These are phyloP conservation scores for Paradendryphiella salina DNA, from an alignment of 2,329 filamentous ascomycete species.

Conservation along the genomic window DNA sequence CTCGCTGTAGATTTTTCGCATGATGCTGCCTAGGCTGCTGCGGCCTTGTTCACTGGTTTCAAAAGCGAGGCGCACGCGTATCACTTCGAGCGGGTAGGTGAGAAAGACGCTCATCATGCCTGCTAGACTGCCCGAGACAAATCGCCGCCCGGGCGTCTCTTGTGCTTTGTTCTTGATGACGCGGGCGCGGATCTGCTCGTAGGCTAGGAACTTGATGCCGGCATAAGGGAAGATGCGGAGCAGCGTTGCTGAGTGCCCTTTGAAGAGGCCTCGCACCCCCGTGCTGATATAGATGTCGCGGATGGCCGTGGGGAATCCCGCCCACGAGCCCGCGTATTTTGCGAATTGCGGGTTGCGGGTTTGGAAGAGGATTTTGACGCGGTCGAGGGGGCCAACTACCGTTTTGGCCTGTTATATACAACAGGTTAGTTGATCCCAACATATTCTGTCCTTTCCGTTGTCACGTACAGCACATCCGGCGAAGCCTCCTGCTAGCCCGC, in stretches of 20 bases:
- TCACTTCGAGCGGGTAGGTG: conserved; percentile 92
- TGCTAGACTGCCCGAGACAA: conserved; percentile 72
- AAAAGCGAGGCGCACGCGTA: conserved; percentile 89
- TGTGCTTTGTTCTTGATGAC: conserved; percentile 72
- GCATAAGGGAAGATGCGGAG: conserved; percentile 96
- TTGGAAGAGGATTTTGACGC: conserved; percentile 98
- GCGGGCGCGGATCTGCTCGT: conserved; percentile 86
- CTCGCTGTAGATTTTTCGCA: conserved; percentile 84
- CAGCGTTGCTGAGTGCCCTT: conserved; percentile 91
- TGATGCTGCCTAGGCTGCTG: conserved; percentile 74
- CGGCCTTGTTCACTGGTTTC: conserved; percentile 79
- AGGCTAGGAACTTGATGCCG: conserved; percentile 95
- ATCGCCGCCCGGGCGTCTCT: conserved; percentile 78
- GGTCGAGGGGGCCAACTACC: conserved; percentile 89
- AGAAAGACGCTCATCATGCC: conserved; percentile 92
- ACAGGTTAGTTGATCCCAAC: conserved; percentile 12
- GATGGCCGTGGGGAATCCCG: conserved; percentile 79
- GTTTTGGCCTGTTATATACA: conserved; percentile 81
- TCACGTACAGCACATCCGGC: conserved; percentile 82
- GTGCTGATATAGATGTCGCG: conserved; percentile 78
- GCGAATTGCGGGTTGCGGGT: conserved; percentile 90
- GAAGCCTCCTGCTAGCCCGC: conserved; percentile 82
- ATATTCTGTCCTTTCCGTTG: too few species aligned
- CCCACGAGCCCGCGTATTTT: conserved; percentile 90
- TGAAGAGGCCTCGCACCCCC: conserved; percentile 77